Conservation (phyloP, 495 filamentous ascomycete species). For the Aspergillus sparsus region DNA sequence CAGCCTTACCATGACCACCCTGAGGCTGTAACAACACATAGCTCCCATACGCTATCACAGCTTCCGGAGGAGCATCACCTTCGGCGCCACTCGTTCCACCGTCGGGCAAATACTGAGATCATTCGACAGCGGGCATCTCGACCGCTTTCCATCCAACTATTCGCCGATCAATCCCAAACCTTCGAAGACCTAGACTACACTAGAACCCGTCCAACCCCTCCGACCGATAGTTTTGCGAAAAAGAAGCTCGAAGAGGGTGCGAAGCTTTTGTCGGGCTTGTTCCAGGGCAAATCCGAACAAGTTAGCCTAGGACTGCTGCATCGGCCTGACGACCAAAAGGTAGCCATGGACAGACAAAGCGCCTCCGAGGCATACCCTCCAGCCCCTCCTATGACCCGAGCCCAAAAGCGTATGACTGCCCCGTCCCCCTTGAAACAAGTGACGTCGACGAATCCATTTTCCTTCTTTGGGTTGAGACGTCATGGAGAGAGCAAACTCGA, state of each 20-base stretch:
- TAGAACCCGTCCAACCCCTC: constrained; percentile 20
- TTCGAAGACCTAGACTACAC: constrained; percentile 28
- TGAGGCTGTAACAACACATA: constrained; percentile 23
- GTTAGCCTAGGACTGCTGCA: constrained; percentile 42
- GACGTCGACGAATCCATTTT: constrained; percentile 37
- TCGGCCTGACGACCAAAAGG: constrained; percentile 19
- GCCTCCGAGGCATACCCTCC: constrained; percentile 19
- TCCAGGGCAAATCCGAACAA: constrained; percentile 52
- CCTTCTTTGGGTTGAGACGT: constrained; percentile 42
- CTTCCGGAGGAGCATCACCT: constrained; percentile 25
- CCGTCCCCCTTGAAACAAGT: constrained; percentile 36
- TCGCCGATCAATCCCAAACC: constrained; percentile 27
- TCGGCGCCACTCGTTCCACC: constrained; percentile 35
- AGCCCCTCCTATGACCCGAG: constrained; percentile 24
- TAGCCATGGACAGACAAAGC: constrained; percentile 26
- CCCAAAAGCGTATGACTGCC: constrained; percentile 41
- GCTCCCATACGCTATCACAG: constrained; percentile 21
- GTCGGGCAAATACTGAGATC: constrained; percentile 47
- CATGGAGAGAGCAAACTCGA: constrained; percentile 29
- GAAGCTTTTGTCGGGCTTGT: constrained; percentile 51
- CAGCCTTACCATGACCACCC: constrained; percentile 24
- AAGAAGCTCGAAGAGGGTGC: constrained; percentile 47
- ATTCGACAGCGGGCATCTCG: constrained; percentile 33
- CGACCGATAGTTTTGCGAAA: constrained; percentile 38
- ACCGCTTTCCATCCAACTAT: constrained; percentile 18